Base-by-base conservation (phyloP, 1,284 basidiomycete species). In the Inonotus hispidus region DNA sequence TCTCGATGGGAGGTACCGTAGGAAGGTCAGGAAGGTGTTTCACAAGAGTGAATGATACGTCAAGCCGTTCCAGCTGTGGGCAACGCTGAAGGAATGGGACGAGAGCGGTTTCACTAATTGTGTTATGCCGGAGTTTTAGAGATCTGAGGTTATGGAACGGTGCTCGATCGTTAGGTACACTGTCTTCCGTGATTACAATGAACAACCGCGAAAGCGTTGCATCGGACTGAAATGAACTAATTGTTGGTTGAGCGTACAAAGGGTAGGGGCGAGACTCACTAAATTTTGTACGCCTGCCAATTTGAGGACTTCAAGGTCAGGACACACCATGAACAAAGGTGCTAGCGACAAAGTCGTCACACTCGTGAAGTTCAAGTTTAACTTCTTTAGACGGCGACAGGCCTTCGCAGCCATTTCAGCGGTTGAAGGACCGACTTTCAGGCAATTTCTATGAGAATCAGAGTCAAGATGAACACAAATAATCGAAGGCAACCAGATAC, bases 301-400 rank as follows among this genome's bases (percentile, higher is more conserved):
- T 67, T 89, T 89, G 37, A 89, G 68, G 0, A 82, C 79, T 66
- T 83, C 75, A 3, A 89, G 66, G 8, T 74, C 65, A 19, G 67
- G 67, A 66, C 81, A 81, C 32, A 71, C 70, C 0, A 66, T 68
- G 3, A 87, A 64, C 1, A 87, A 70, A 8, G 75, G 70, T 0
- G 74, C 72, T 3, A 89, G 67, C 7, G 82, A 78, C 0, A 67
- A 62, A 0, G 85, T 81, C 1, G 79, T 72, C 3, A 79, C 77
- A 3, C 80, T 75, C 0, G 87, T 89, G 63, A 84, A 84, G 66
- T 79, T 87, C 49, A 88, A 69, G 65, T 89, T 88, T 43, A 85
- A 64, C 1, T 73, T 69, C 16, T 68, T 73, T 32, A 89, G 73
- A 11, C 70, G 67, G 4, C 67, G 73, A 65, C 85, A 86, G 16